Evolutionary conservation across 148 eudicot genomes (phyloP).

Genomic region (Fallopia convolvulus): DNA sequence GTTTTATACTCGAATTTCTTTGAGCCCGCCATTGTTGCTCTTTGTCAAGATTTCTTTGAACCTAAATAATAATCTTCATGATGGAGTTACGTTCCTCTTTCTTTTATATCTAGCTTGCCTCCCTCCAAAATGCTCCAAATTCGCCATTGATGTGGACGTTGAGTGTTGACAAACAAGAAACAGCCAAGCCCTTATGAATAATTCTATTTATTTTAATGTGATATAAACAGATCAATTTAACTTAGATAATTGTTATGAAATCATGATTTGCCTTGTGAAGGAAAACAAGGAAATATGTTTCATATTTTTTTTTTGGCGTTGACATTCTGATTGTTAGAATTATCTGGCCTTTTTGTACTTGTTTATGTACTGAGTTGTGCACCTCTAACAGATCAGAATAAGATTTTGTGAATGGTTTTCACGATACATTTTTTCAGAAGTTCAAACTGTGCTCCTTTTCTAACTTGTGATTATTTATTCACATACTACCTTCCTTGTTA

Average conservation of each 20-base stretch:
- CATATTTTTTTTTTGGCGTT: background rate
- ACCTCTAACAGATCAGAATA: background rate
- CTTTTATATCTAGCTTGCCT: slow-evolving; percentile 1
- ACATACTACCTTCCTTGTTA: too few relatives aligned
- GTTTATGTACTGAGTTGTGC: slow-evolving; percentile 4
- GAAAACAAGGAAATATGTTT: background rate
- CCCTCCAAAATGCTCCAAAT: background rate
- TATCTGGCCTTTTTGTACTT: background rate
- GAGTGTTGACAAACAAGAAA: background rate
- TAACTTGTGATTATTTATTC: too few relatives aligned
- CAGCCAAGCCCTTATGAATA: background rate
- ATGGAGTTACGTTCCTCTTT: background rate
- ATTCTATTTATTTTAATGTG: background rate
- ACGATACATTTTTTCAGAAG: background rate
- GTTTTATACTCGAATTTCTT: slow-evolving; percentile 33
- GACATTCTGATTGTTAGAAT: background rate
- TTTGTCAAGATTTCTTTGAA: background rate
- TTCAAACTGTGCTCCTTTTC: background rate
- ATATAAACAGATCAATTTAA: background rate
- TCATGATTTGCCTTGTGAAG: background rate
- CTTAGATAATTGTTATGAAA: background rate
- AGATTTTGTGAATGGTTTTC: background rate
- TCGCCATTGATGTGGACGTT: background rate
- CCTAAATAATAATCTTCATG: background rate
- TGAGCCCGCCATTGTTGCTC: slow-evolving; percentile 19